phyloP scores from a whole-genome alignment of 495 filamentous ascomycete species.

The Aspergillus biplanus region DNA sequence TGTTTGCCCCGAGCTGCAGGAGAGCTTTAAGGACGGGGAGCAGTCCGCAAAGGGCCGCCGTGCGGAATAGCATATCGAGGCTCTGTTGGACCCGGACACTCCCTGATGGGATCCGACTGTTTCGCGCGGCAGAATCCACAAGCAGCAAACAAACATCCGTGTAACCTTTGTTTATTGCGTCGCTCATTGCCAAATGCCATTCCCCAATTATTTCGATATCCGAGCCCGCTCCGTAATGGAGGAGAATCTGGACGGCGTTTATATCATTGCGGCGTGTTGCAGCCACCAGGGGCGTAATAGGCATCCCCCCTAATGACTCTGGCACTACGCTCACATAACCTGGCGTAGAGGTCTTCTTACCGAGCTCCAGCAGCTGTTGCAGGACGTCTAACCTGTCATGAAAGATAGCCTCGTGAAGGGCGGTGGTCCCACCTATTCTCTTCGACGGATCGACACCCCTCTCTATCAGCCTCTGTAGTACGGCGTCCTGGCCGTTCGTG shows the following conservation, averaged over 20 bases:
- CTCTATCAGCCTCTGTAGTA: not conserved
- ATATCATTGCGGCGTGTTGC: not conserved
- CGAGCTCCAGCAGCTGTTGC: not conserved
- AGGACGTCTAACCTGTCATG: not conserved
- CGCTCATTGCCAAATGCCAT: not conserved
- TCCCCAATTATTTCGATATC: not conserved
- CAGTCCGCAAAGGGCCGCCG: not conserved
- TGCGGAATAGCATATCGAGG: not conserved
- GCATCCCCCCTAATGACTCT: not conserved
- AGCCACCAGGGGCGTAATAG: not conserved
- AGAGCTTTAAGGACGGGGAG: not conserved
- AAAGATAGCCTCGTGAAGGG: not conserved
- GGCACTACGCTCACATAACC: not conserved
- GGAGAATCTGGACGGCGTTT: not conserved
- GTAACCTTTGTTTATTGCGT: not conserved
- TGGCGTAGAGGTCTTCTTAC: not conserved
- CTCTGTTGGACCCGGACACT: not conserved
- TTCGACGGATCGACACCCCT: not conserved
- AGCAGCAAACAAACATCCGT: not conserved
- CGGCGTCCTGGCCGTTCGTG: not conserved
- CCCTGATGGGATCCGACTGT: not conserved
- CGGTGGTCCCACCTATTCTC: not conserved
- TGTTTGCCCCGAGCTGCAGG: not conserved
- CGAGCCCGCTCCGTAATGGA: not conserved
- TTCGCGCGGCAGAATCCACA: not conserved